These are phyloP conservation scores for Pelargonium fulgidum DNA, from an alignment of 441 rosid species.

Conservation along the genomic window DNA sequence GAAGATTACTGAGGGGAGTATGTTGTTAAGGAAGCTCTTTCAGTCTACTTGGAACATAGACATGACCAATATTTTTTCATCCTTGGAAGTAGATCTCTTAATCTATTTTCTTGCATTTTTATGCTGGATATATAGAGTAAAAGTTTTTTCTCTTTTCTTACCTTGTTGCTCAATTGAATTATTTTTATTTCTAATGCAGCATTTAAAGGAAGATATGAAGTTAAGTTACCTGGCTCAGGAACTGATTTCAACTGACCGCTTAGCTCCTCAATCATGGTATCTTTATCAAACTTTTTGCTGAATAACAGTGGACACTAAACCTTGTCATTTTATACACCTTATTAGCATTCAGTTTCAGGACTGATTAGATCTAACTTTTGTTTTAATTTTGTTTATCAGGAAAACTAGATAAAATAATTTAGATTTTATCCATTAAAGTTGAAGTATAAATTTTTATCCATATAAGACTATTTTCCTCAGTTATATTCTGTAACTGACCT, in stretches of 20 bases:
- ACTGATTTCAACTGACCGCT: conserved; percentile 79
- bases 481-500: neutral
- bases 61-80: neutral
- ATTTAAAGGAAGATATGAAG: conserved; percentile 97
- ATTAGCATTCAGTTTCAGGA: neutral
- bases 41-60: too few relatives aligned
- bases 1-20: too few relatives aligned
- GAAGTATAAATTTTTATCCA: neutral
- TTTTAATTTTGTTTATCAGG: neutral
- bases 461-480: neutral
- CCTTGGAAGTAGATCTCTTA: neutral
- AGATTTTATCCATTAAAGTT: neutral
- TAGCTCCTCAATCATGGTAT: conserved; percentile 98
- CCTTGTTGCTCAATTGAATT: conserved; percentile 12
- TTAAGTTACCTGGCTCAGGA: conserved; percentile 93
- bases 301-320: conserved; percentile 8
- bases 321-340: neutral
- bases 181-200: conserved; percentile 42
- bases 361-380: conserved; percentile 8
- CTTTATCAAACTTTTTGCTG: conserved; percentile 16
- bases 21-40: too few relatives aligned
- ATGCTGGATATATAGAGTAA: neutral
- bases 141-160: conserved; percentile 9
- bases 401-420: neutral
- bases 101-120: neutral